Conservation (phyloP, 2,329 filamentous ascomycete species). For the Sporothrix variecibatus region DNA sequence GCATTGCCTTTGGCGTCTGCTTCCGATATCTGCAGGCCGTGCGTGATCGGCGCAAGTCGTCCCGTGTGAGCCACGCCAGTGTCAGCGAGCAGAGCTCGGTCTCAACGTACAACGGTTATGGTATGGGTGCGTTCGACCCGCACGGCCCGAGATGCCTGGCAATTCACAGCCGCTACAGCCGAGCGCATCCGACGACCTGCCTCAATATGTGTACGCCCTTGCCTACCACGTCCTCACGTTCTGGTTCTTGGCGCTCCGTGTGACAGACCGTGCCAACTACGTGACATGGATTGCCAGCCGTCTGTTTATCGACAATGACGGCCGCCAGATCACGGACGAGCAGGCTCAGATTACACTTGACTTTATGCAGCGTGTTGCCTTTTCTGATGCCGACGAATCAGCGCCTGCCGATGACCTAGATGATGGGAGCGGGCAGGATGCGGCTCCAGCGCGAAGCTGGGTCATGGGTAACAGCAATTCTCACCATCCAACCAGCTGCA, state of each 20-base stretch:
- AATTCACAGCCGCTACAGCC: slow-evolving; percentile 33
- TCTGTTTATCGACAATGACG: slow-evolving; percentile 75
- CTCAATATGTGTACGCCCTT: slow-evolving; percentile 89
- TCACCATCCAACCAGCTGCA: slow-evolving; percentile 69
- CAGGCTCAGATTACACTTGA: slow-evolving; percentile 93
- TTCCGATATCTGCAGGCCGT: slow-evolving; percentile 91
- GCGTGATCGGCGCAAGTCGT: slow-evolving; percentile 62
- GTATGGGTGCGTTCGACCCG: slow-evolving; percentile 8
- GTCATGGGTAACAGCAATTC: slow-evolving; percentile 71
- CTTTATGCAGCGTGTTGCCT: slow-evolving; percentile 88
- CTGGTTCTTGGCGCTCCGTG: slow-evolving; percentile 90
- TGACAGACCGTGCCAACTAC: slow-evolving; percentile 78
- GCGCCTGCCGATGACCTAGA: slow-evolving; percentile 59
- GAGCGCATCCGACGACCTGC: slow-evolving; percentile 67
- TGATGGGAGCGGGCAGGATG: slow-evolving; percentile 63
- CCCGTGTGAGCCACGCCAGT: slow-evolving; percentile 43
- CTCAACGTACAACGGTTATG: slow-evolving; percentile 9
- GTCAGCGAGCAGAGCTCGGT: slow-evolving; percentile 8
- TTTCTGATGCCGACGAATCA: slow-evolving; percentile 81
- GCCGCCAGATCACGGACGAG: slow-evolving; percentile 78
- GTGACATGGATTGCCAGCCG: slow-evolving; percentile 90
- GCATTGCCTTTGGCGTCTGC: slow-evolving; percentile 92
- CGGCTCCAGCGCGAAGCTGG: slow-evolving; percentile 62
- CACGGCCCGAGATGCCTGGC: slow-evolving; percentile 35
- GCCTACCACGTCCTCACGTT: slow-evolving; percentile 96